phyloP scores from a whole-genome alignment of 208 protist species.

The Wallacemonas sp. region DNA sequence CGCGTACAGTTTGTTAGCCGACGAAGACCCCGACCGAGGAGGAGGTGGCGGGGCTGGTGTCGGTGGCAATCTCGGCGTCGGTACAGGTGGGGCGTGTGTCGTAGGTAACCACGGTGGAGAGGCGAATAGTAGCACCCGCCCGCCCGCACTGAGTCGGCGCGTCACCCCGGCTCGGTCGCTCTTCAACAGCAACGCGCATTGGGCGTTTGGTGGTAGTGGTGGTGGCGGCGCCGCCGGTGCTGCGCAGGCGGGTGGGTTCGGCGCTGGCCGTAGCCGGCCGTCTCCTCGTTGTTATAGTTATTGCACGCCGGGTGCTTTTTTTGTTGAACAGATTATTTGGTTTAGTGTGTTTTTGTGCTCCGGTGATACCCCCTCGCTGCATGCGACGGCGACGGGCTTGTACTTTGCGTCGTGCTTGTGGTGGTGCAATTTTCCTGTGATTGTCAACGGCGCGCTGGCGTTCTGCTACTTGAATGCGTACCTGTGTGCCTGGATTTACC shows the following conservation, averaged over 20 bases:
- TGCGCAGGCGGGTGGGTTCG: neutral
- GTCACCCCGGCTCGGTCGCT: no score
- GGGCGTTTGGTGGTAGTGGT: no score
- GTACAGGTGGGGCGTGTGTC: no score
- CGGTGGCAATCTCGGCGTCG: neutral
- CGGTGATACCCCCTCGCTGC: slow-evolving; percentile 22
- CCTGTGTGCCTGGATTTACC: slow-evolving; percentile 12
- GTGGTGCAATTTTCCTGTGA: slow-evolving; percentile 11
- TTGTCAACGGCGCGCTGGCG: slow-evolving; percentile 3
- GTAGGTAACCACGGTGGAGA: neutral
- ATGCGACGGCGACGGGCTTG: neutral
- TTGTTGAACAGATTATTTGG: slow-evolving; percentile 36
- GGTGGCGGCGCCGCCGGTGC: neutral
- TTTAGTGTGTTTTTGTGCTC: slow-evolving; percentile 17
- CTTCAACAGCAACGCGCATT: no score
- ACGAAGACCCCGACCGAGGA: slow-evolving; percentile 9
- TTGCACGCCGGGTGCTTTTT: slow-evolving; percentile 34
- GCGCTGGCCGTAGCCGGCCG: slow-evolving; percentile 1
- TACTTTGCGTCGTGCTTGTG: slow-evolving; percentile 13
- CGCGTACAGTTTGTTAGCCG: slow-evolving; percentile 16
- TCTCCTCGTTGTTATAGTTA: slow-evolving; percentile 21
- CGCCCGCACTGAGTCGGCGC: no score
- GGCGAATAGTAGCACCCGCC: no score
- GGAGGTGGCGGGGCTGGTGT: neutral
- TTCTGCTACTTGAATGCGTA: slow-evolving; percentile 8